These are phyloP conservation scores for Cryphonectria radicalis DNA, from an alignment of 2,329 filamentous ascomycete genomes.

Conservation along the genomic window DNA sequence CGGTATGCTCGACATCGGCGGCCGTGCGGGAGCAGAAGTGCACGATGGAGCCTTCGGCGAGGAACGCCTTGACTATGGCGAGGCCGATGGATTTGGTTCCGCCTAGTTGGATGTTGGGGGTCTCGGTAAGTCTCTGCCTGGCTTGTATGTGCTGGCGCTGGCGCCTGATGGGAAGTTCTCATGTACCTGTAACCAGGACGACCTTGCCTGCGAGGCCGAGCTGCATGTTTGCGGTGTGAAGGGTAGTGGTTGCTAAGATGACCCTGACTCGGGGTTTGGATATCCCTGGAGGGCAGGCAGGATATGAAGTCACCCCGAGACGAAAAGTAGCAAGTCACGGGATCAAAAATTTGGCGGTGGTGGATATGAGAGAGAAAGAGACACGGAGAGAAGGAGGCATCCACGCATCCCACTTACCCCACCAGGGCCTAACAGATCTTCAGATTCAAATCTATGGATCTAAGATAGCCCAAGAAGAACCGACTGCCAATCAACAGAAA, in stretches of 20 bases:
- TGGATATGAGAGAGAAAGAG: not conserved
- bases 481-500: not conserved
- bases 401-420: not conserved
- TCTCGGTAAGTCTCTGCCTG: conserved; percentile 4
- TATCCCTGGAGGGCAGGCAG: not conserved
- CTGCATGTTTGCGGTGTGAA: conserved; percentile 34
- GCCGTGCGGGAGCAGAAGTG: conserved; percentile 33
- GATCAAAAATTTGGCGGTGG: not conserved
- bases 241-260: not conserved
- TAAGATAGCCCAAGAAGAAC: not conserved
- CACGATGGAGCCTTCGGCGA: conserved; percentile 32
- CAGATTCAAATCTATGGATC: not conserved
- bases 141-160: not conserved
- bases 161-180: not conserved
- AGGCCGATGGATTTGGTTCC: conserved; percentile 31
- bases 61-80: conserved; percentile 30
- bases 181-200: conserved; percentile 40
- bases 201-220: conserved; percentile 42
- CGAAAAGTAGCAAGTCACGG: not conserved
- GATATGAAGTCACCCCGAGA: not conserved
- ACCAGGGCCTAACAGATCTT: not conserved
- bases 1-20: conserved; percentile 23
- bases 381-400: not conserved
- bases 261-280: not conserved
- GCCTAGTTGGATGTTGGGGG: conserved; percentile 16